Conservation (phyloP, 176 grass and related monocot species). For the Triticum urartu region DNA sequence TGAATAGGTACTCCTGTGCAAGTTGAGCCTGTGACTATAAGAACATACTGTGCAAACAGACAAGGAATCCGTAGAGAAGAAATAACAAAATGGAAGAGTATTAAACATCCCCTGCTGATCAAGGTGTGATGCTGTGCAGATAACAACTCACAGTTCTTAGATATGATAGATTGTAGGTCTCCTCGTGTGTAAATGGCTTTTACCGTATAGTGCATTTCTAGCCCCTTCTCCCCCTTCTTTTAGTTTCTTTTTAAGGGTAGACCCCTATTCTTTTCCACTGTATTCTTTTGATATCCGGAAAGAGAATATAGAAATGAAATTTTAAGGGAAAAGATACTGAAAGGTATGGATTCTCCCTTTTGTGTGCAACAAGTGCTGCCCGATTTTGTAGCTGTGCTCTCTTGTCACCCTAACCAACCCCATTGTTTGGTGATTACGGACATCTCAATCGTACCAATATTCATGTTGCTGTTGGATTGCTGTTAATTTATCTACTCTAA, state of each 20-base stretch:
- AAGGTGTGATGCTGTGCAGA: conserved; percentile 54
- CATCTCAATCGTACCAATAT: background rate
- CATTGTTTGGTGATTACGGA: background rate
- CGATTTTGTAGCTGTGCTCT: background rate
- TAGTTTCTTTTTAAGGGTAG: background rate
- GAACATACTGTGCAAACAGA: conserved; percentile 30
- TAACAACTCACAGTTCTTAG: conserved; percentile 45
- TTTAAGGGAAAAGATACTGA: conserved; percentile 1
- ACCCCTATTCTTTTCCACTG: conserved; percentile 51
- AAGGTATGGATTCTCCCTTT: background rate
- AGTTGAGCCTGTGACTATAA: conserved; percentile 29
- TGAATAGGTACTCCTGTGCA: conserved; percentile 24
- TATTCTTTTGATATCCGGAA: conserved; percentile 56
- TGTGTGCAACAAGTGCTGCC: background rate
- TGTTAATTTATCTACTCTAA: conserved; percentile 16
- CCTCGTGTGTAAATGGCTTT: conserved; percentile 54
- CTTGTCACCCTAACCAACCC: conserved; percentile 6
- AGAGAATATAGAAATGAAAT: conserved; percentile 45
- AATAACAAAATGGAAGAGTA: conserved; percentile 14
- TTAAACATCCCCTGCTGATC: conserved; percentile 53
- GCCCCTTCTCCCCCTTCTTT: background rate
- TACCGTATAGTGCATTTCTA: conserved; percentile 18
- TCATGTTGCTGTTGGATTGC: conserved; percentile 6
- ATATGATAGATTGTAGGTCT: conserved; percentile 45
- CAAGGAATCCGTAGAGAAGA: conserved; percentile 29